Percentiles rank a stretch among this genome's conserved stretches.
Conservation (phyloP, 2,329 filamentous ascomycete species). For the Ophiocordyceps camponoti-floridani region DNA sequence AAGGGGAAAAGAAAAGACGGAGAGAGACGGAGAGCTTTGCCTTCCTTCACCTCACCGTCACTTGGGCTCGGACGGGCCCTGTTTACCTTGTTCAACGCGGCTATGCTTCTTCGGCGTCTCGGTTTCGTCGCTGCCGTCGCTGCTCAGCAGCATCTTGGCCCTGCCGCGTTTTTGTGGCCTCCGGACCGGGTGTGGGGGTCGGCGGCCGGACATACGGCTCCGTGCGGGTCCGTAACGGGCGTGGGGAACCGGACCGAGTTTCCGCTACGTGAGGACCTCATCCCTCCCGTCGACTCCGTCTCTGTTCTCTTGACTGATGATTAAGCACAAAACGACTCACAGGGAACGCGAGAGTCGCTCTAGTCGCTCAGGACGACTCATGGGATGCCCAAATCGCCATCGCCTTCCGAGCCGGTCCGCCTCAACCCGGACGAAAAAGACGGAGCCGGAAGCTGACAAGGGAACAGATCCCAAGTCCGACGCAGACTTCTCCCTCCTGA, state of each 20-base stretch:
- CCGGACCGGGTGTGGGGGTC: slow-evolving; percentile 28
- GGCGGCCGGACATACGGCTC: slow-evolving; percentile 33
- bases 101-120: background rate
- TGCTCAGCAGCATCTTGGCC: background rate
- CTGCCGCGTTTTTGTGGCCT: slow-evolving; percentile 38
- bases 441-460: background rate
- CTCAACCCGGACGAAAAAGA: background rate
- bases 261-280: slow-evolving; percentile 24
- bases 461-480: slow-evolving; percentile 18
- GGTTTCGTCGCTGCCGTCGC: background rate
- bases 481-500: slow-evolving; percentile 20
- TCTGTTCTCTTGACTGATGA: background rate
- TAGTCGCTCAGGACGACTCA: slow-evolving; percentile 39
- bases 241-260: slow-evolving; percentile 34
- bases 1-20: background rate
- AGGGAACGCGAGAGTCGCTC: slow-evolving; percentile 35
- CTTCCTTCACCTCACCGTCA: no score
- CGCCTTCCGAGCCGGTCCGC: slow-evolving; percentile 29
- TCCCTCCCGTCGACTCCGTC: background rate
- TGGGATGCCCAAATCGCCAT: slow-evolving; percentile 35
- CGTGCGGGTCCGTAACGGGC: slow-evolving; percentile 33
- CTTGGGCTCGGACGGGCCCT: no score
- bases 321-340: background rate
- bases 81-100: no score
- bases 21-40: no score